These are phyloP conservation scores for Aspergillus fumigatus DNA, from an alignment of 2,329 filamentous ascomycete species.

Conservation along the genomic window DNA sequence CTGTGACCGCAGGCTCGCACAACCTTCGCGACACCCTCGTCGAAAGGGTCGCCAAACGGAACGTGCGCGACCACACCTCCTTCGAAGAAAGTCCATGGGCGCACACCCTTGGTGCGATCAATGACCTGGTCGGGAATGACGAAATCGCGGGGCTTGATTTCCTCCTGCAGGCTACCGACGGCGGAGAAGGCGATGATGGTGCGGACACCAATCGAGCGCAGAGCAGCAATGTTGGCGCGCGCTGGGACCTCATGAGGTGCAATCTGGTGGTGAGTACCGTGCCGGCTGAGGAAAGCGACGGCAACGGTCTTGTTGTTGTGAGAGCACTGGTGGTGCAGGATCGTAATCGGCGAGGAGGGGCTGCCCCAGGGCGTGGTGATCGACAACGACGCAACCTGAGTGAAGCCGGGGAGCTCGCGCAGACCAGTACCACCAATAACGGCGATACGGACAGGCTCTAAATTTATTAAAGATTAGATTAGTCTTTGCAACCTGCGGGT, in stretches of 20 bases:
- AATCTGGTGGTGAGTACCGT: conserved; percentile 81
- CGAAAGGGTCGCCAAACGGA: conserved; percentile 93
- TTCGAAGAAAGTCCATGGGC: conserved; percentile 90
- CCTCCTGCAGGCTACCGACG: conserved; percentile 85
- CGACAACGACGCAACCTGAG: conserved; percentile 72
- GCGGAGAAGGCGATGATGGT: conserved; percentile 92
- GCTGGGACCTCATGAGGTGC: conserved; percentile 93
- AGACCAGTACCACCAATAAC: conserved; percentile 93
- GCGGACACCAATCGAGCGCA: conserved; percentile 82
- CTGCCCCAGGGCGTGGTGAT: conserved; percentile 82
- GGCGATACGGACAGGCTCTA: conserved; percentile 68
- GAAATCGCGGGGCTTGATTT: conserved; percentile 94
- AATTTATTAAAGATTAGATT: conserved; percentile 1
- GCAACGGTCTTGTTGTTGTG: conserved; percentile 57
- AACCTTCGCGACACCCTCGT: conserved; percentile 68
- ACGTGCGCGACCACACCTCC: conserved; percentile 85
- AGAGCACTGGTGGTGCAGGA: conserved; percentile 79
- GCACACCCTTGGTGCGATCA: conserved; percentile 90
- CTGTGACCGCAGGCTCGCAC: conserved; percentile 71
- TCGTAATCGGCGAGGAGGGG: conserved; percentile 72
- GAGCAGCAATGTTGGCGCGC: conserved; percentile 96
- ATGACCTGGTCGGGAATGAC: conserved; percentile 95
- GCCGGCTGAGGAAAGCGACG: conserved; percentile 88
- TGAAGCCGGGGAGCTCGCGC: conserved; percentile 79
- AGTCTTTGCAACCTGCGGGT: neutral